Percentiles rank a stretch among this genome's conserved stretches.
These are phyloP conservation scores for Pyrenophora seminiperda DNA, from an alignment of 2,329 filamentous ascomycete species.

Conservation along the genomic window DNA sequence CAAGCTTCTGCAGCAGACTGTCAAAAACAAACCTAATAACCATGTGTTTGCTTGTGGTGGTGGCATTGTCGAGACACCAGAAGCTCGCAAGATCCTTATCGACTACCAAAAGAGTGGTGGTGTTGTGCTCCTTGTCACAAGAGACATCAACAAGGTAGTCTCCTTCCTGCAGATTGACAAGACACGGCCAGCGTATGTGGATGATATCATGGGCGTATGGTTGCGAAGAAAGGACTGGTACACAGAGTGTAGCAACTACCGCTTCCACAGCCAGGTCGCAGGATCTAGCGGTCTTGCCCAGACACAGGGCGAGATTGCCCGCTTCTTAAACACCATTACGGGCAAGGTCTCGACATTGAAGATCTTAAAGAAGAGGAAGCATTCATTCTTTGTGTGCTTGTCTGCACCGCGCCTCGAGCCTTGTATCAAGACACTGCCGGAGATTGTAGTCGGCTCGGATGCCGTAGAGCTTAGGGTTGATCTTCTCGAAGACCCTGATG, in stretches of 20 bases:
- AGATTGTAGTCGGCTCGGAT: constrained; percentile 82
- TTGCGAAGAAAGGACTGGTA: constrained; percentile 87
- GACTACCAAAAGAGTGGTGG: constrained; percentile 77
- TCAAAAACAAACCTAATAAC: constrained; percentile 74
- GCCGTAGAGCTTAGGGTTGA: constrained; percentile 95
- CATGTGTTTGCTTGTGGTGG: constrained; percentile 93
- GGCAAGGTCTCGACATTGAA: constrained; percentile 62
- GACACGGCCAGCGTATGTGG: constrained; percentile 87
- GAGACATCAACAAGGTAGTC: constrained; percentile 86
- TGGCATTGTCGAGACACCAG: constrained; percentile 84
- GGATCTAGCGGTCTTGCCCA: constrained; percentile 56
- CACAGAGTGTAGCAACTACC: constrained; percentile 88
- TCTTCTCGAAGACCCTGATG: constrained; percentile 74
- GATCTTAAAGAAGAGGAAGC: constrained; percentile 65
- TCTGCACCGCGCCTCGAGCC: constrained; percentile 76
- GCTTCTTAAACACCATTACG: constrained; percentile 72
- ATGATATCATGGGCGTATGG: constrained; percentile 91
- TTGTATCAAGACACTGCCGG: constrained; percentile 67
- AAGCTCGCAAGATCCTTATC: constrained; percentile 75
- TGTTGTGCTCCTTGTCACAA: constrained; percentile 83
- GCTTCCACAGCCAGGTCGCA: constrained; percentile 81
- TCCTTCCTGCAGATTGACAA: constrained; percentile 88
- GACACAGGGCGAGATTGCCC: constrained; percentile 70
- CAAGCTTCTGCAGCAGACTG: constrained; percentile 71
- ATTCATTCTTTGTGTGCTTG: constrained; percentile 91